Evolutionary conservation across 495 filamentous ascomycete species (phyloP).

Genomic region (Staphylotrichum tortipilum): DNA sequence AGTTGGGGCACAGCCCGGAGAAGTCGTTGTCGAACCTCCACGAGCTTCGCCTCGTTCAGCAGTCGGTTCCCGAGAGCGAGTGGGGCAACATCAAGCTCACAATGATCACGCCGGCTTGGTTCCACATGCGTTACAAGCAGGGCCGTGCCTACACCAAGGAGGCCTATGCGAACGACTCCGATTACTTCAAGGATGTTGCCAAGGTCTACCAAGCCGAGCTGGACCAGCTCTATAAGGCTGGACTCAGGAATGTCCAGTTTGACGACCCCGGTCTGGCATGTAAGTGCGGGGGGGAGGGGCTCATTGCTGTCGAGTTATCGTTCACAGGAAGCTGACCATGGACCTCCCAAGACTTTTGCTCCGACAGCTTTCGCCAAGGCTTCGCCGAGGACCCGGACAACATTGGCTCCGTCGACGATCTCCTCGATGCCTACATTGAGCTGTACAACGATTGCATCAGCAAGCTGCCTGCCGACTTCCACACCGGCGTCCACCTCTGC

Average conservation of each 20-base stretch:
- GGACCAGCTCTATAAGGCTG: conserved; percentile 57
- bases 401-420: conserved; percentile 44
- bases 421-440: conserved; percentile 65
- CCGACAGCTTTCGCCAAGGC: conserved; percentile 61
- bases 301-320: neutral
- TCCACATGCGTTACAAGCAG: conserved; percentile 64
- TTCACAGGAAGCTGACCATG: conserved; percentile 2
- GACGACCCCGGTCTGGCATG: conserved; percentile 72
- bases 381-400: conserved; percentile 56
- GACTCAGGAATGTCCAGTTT: conserved; percentile 62
- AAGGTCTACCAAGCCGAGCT: conserved; percentile 60
- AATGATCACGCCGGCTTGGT: conserved; percentile 58
- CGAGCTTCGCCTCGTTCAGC: conserved; percentile 59
- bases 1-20: conserved; percentile 58
- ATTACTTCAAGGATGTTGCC: conserved; percentile 69
- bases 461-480: conserved; percentile 56
- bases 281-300: conserved; percentile 28
- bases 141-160: conserved; percentile 58
- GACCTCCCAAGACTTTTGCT: conserved; percentile 60
- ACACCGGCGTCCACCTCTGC: conserved; percentile 71
- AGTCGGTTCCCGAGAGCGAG: conserved; percentile 47
- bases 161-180: conserved; percentile 56
- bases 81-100: conserved; percentile 64
- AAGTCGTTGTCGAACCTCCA: conserved; percentile 59
- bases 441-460: conserved; percentile 68